Evolutionary conservation across 805 yeast species (phyloP).

Genomic region (Komagataella pastoris): DNA sequence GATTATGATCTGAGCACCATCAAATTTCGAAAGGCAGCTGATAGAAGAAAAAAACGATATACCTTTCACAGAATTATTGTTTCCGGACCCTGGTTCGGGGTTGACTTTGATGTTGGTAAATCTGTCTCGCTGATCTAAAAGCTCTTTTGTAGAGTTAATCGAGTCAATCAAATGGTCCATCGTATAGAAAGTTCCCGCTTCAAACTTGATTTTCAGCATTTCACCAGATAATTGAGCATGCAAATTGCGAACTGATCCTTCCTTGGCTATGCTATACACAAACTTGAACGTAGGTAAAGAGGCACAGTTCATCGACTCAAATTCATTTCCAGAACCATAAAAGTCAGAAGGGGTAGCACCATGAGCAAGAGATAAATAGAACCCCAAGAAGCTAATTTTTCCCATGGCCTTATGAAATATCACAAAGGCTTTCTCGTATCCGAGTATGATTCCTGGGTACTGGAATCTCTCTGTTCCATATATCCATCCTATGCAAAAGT

Average conservation of each 20-base stretch:
- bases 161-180: conserved; percentile 7
- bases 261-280: conserved; percentile 22
- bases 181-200: conserved; percentile 11
- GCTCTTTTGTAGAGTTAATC: not conserved
- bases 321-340: conserved; percentile 32
- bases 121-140: not conserved
- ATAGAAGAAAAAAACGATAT: conserved; percentile 17
- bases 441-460: conserved; percentile 61
- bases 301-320: conserved; percentile 41
- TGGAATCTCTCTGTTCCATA: conserved; percentile 25
- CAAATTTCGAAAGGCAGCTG: conserved; percentile 43
- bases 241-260: conserved; percentile 19
- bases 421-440: conserved; percentile 63
- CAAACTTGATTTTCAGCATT: conserved; percentile 49
- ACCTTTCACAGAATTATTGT: not conserved
- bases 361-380: conserved; percentile 60
- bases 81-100: not conserved
- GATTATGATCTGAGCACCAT: conserved; percentile 53
- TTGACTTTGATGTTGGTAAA: not conserved
- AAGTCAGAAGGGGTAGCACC: conserved; percentile 39
- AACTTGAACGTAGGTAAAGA: conserved; percentile 59
- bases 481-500: conserved; percentile 70
- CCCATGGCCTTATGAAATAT: conserved; percentile 51
- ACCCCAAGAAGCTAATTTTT: conserved; percentile 52
- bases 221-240: conserved; percentile 50